Conservation (phyloP, 106 monocot species). For the Dactylorhiza incarnata region DNA sequence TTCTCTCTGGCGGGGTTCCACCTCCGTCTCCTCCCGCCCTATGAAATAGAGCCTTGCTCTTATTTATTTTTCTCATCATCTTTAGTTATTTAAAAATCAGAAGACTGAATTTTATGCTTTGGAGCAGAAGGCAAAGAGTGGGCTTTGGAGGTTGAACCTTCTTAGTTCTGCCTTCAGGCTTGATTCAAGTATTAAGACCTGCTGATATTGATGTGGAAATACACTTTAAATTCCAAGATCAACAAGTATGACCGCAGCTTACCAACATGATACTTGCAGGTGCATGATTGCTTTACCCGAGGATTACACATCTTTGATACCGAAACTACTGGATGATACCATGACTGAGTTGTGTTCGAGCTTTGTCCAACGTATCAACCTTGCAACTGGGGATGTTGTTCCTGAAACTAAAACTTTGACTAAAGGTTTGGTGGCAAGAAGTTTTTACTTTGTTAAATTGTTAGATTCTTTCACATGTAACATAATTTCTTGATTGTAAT, state of each 20-base stretch:
- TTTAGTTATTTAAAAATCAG: background rate
- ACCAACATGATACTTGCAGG: constrained; percentile 35
- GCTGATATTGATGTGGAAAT: background rate
- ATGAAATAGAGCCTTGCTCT: too few species aligned
- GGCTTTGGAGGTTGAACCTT: background rate
- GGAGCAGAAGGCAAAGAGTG: too few species aligned
- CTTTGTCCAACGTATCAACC: constrained; percentile 79
- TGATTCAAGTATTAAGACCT: background rate
- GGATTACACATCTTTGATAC: constrained; percentile 74
- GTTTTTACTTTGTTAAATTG: constrained; percentile 3
- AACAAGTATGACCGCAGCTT: background rate
- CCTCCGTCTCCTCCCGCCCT: too few species aligned
- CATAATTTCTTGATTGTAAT: background rate
- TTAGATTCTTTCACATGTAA: background rate
- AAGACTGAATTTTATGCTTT: too few species aligned
- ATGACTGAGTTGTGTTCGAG: constrained; percentile 54
- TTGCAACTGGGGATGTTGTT: constrained; percentile 94
- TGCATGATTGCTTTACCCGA: constrained; percentile 93
- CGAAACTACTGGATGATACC: constrained; percentile 77
- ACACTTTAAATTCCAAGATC: background rate
- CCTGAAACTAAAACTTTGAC: constrained; percentile 81
- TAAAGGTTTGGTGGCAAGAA: constrained; percentile 54
- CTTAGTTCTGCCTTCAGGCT: background rate
- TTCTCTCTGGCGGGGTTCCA: too few species aligned
- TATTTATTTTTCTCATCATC: background rate